Base-by-base conservation (phyloP, 768 basidiomycete genomes). In the Mycena albidolilacea region DNA sequence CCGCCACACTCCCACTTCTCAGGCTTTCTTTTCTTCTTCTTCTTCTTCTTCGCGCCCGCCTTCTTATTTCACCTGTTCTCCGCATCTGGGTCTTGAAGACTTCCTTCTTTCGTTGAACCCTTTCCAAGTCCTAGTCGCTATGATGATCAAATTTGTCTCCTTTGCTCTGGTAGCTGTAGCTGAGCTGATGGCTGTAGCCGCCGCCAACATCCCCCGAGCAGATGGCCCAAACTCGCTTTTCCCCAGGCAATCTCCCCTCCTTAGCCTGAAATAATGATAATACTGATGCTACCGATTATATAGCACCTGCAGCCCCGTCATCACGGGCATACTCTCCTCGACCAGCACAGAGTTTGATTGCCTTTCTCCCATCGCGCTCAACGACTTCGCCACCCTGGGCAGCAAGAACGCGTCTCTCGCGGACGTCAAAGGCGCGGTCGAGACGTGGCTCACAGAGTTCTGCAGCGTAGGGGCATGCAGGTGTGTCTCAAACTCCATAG, bases 391-490 rank as follows among this genome's bases (percentile, higher is more conserved):
- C 17, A 43, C 30, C 30, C 30, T 30, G 30, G 30, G 30, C 30
- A 30, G 30, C 30, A 30, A 30, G 30, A 64, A 64, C n/a, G 12
- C 62, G 62, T 50, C 62, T 35, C 14, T 38, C 62, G 46, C 30
- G 46, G 44, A 48, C 7, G 4, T 9, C 62, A 11, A 8, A 37
- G 50, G 46, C 8, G 12, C 62, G n/a, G 1, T 64, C 46, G 30
- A 48, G 30, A 64, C 30, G 12, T 64, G 62, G 62, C 30, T 64
- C 62, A 64, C 62, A 17, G 62, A 35, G 14, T 64, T 64, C 35
- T 64, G 62, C 50, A 46, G 46, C 19, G 62, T 50, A 50, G 46
- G 46, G 35, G 7, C 62, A 35, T 64, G 62, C 62, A 64, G 30
- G 62, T 64, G 46, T 21, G 62, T 64, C 14, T 21, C 46, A 23